phyloP scores from a whole-genome alignment of 2,329 filamentous ascomycete species.

The Claviceps lovelessii region DNA sequence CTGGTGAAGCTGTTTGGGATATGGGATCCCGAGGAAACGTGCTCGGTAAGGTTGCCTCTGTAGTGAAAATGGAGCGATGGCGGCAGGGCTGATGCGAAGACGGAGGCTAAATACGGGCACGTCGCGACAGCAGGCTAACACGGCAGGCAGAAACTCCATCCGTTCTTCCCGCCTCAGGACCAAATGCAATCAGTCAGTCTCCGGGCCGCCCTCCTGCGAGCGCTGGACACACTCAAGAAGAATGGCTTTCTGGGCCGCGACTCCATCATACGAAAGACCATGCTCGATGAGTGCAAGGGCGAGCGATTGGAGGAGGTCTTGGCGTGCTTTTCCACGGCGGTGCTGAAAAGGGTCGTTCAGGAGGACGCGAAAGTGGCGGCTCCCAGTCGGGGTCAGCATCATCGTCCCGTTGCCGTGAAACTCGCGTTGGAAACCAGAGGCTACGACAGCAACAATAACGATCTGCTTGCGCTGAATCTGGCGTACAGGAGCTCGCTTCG shows the following conservation, averaged over 20 bases:
- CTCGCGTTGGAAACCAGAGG: constrained; percentile 46
- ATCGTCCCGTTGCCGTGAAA: constrained; percentile 35
- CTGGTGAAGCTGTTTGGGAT: constrained; percentile 75
- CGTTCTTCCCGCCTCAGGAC: constrained; percentile 82
- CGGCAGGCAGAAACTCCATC: constrained; percentile 57
- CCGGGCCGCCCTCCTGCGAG: constrained; percentile 67
- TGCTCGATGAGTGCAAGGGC: constrained; percentile 92
- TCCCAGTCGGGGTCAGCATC: constrained; percentile 9
- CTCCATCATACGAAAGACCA: constrained; percentile 72
- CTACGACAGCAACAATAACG: constrained; percentile 37
- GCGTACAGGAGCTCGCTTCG: constrained; percentile 56
- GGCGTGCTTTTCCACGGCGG: constrained; percentile 67
- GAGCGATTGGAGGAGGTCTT: constrained; percentile 81
- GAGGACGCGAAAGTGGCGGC: constrained; percentile 22
- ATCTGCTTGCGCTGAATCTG: constrained; percentile 52
- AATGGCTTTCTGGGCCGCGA: constrained; percentile 70
- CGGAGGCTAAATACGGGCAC: not conserved
- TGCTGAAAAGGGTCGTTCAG: constrained; percentile 55
- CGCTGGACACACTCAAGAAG: constrained; percentile 76
- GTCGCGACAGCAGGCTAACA: constrained; percentile 1
- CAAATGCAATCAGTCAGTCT: constrained; percentile 85
- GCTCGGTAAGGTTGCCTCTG: constrained; percentile 40
- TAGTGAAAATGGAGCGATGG: constrained; percentile 1
- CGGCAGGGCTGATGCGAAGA: no score
- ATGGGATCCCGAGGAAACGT: constrained; percentile 66